Percentiles rank a stretch among this genome's conserved stretches.
Evolutionary conservation across 139 green algal genomes (phyloP).

Genomic region (Volvox reticuliferus): DNA sequence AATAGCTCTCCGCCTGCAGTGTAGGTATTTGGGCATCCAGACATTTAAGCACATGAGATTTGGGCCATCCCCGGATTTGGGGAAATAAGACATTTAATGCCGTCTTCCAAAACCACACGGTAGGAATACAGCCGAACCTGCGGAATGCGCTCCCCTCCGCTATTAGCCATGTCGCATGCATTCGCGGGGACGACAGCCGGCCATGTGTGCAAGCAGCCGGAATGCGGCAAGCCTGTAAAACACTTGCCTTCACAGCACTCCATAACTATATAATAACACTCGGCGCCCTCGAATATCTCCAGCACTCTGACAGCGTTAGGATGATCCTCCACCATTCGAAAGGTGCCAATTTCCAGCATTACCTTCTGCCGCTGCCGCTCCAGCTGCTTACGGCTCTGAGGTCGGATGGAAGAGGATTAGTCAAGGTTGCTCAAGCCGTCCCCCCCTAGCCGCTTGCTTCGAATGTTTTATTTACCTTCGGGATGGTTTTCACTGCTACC

Average conservation of each 20-base stretch:
- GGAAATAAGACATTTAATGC: too few relatives aligned
- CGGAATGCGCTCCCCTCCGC: too few relatives aligned
- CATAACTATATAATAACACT: constrained; percentile 72
- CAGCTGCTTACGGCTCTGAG: constrained; percentile 51
- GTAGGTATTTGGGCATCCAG: background rate
- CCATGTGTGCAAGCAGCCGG: too few relatives aligned
- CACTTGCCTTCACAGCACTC: constrained; percentile 55
- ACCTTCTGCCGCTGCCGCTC: constrained; percentile 60
- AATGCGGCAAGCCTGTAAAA: too few relatives aligned
- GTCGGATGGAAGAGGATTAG: background rate
- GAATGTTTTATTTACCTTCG: constrained; percentile 54
- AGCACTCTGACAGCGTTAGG: constrained; percentile 68
- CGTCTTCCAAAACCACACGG: too few relatives aligned
- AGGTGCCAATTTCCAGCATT: constrained; percentile 63
- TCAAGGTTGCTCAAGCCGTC: background rate
- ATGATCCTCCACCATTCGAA: constrained; percentile 65
- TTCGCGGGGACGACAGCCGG: too few relatives aligned
- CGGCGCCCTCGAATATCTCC: constrained; percentile 64
- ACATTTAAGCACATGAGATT: too few relatives aligned
- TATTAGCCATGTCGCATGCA: too few relatives aligned
- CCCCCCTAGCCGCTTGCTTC: background rate
- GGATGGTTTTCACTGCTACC: constrained; percentile 67
- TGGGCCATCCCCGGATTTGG: too few relatives aligned
- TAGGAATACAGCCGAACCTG: too few relatives aligned
- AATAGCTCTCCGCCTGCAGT: constrained; percentile 69